Evolutionary conservation across 108 stramenopile species (phyloP).

Genomic region (Conticribra guillardii): DNA sequence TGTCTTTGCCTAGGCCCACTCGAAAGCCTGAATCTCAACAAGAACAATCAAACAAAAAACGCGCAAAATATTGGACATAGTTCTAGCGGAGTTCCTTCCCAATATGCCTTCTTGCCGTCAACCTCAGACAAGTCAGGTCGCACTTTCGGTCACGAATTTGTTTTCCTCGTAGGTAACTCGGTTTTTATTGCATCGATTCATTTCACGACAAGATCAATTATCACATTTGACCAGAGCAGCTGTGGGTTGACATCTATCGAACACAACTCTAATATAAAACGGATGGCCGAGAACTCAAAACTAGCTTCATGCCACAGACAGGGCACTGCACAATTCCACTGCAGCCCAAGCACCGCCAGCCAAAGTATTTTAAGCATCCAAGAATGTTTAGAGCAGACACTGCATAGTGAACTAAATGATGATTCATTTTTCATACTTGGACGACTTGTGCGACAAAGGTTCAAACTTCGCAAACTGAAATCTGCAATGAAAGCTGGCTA

Average conservation of each 20-base stretch:
- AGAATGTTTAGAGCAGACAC: constrained; percentile 34
- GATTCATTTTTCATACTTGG: constrained; percentile 22
- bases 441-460: constrained; percentile 44
- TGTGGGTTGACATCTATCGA: too few relatives aligned
- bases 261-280: too few relatives aligned
- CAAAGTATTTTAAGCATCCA: constrained; percentile 22
- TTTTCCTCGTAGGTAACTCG: constrained; percentile 36
- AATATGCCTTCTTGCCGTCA: too few relatives aligned
- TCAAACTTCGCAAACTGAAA: constrained; percentile 43
- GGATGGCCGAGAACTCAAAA: too few relatives aligned
- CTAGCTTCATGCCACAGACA: too few relatives aligned
- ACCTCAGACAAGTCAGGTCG: too few relatives aligned
- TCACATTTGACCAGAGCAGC: not conserved
- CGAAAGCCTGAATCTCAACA: too few relatives aligned
- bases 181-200: constrained; percentile 44
- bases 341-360: too few relatives aligned
- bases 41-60: too few relatives aligned
- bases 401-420: not conserved
- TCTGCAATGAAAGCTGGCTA: not conserved
- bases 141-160: constrained; percentile 28
- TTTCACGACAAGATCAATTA: constrained; percentile 10
- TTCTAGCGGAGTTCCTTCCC: too few relatives aligned
- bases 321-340: too few relatives aligned
- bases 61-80: too few relatives aligned
- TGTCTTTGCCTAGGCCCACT: constrained; percentile 64